Conservation (phyloP, 805 yeast species). For the Nakazawaea holstii region DNA sequence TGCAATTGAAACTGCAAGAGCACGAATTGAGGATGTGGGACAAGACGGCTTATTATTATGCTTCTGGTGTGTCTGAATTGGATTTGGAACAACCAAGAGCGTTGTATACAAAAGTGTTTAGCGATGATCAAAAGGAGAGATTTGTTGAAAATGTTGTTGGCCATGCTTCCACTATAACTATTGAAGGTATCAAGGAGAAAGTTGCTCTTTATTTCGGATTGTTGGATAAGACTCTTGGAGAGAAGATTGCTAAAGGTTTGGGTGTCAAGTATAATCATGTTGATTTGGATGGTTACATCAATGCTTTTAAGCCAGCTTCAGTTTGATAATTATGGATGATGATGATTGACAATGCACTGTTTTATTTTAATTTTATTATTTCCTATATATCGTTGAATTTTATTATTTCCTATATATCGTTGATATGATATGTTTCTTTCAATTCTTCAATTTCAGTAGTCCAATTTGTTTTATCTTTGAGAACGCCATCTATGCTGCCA, state of each 20-base stretch:
- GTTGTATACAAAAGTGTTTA: conserved; percentile 33
- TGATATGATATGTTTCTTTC: conserved; percentile 8
- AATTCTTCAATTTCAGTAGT: conserved; percentile 20
- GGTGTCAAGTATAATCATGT: conserved; percentile 30
- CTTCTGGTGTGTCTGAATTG: conserved; percentile 35
- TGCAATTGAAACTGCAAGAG: conserved; percentile 22
- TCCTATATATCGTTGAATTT: neutral
- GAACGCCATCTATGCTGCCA: conserved; percentile 25
- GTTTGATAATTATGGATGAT: neutral
- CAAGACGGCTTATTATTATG: conserved; percentile 29
- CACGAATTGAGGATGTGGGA: conserved; percentile 34
- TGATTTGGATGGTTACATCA: conserved; percentile 28
- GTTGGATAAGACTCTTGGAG: conserved; percentile 34
- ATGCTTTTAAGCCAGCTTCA: conserved; percentile 10
- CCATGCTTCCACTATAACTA: conserved; percentile 30
- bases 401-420: neutral
- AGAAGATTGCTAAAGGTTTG: conserved; percentile 34
- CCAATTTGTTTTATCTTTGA: conserved; percentile 23
- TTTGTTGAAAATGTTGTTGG: conserved; percentile 33
- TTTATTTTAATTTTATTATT: neutral
- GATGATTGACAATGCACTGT: neutral
- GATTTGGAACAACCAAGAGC: conserved; percentile 44
- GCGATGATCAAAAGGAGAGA: conserved; percentile 25
- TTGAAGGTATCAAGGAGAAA: conserved; percentile 26
- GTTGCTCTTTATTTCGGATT: conserved; percentile 38